Conservation (phyloP, 805 yeast species). For the Cyberlindnera amylophila region DNA sequence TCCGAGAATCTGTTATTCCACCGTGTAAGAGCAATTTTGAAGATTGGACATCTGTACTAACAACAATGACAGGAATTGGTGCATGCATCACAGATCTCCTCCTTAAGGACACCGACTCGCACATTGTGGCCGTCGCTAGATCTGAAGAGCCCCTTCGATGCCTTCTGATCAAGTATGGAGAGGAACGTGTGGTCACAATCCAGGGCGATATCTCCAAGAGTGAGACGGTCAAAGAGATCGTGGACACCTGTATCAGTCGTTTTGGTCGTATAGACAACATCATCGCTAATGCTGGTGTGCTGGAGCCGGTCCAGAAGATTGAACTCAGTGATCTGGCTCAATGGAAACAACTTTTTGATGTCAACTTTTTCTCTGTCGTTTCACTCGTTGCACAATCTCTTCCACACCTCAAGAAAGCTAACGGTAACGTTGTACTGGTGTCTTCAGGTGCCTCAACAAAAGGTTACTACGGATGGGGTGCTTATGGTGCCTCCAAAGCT, state of each 20-base stretch:
- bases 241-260: constrained; percentile 41
- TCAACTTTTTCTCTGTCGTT: constrained; percentile 76
- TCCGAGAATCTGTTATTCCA: background rate
- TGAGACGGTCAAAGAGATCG: constrained; percentile 33
- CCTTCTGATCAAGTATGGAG: constrained; percentile 42
- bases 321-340: constrained; percentile 47
- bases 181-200: constrained; percentile 45
- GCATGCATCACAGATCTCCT: constrained; percentile 62
- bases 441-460: constrained; percentile 83
- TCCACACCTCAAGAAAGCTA: constrained; percentile 51
- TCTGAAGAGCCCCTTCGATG: constrained; percentile 44
- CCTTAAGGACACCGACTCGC: constrained; percentile 30
- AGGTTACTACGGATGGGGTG: constrained; percentile 74
- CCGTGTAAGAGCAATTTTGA: no score
- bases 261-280: constrained; percentile 62
- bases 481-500: constrained; percentile 90
- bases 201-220: constrained; percentile 59
- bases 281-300: constrained; percentile 77
- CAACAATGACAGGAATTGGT: constrained; percentile 64
- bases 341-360: constrained; percentile 66
- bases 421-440: constrained; percentile 72
- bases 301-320: constrained; percentile 68
- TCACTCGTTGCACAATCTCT: constrained; percentile 50
- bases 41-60: background rate
- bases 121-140: constrained; percentile 73